Base-by-base conservation (phyloP, 495 filamentous ascomycete genomes). In the Hypoxylon trugodes region DNA sequence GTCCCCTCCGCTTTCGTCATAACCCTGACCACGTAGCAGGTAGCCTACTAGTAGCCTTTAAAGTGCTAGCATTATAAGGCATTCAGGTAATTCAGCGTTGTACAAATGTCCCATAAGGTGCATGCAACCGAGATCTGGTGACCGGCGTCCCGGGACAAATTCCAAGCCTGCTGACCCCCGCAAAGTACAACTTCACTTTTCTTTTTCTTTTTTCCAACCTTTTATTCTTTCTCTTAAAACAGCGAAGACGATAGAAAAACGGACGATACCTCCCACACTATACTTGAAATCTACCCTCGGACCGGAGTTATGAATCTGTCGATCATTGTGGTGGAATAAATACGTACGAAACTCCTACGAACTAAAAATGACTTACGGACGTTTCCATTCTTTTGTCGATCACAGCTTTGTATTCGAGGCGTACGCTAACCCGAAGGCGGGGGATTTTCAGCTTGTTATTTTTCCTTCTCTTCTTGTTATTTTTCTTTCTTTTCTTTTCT, bases 121-220 rank as follows among this genome's bases (percentile, higher is more conserved):
- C 56, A 61, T 66, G 51, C 57, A 66, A 50, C 18, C 51, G 30
- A 66, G 57, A 66, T 66, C 57, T 56, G 51, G 32, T 66, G 63
- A 66, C 63, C 63, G 46, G 25, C 47, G 63, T 33, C 43, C 51
- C 46, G 63, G 63, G 63, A 66, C 57, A 21, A 37, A 37, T 52
- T 41, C 33, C 47, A 58, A 47, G 19, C 33, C 54, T 59, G 54
- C 54, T 59, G 47, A 65, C 26, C 54, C 54, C 47, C 54, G 28
- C 54, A 59, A 53, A 59, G 48, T 52, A 42, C 40, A 40, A 65
- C 47, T 13, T 40, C 6, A 18, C 15, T 36, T 46, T 3, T 4
- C 5, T 42, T 40, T 12, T 15, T 25, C 32, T 54, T 25, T 25
- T 24, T 26, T 26, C 22, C 4, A 2, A 45, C 19, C 15, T 59